Evolutionary conservation across 257 asterid genomes (phyloP), one percentile per base, ranked within the genome.

Genomic region (Ballota nigra): DNA sequence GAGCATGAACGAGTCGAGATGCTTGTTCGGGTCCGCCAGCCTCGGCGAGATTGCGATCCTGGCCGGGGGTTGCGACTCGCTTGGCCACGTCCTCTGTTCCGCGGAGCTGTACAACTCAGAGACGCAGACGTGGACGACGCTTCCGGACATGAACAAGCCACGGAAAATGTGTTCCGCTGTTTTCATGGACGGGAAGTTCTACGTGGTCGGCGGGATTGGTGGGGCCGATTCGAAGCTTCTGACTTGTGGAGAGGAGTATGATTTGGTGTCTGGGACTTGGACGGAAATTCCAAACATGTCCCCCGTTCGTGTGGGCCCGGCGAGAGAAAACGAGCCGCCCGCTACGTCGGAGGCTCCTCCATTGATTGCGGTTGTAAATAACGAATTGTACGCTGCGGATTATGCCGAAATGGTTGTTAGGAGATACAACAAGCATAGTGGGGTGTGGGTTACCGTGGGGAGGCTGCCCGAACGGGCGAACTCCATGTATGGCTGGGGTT

Each of bases 401-500:
- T 79, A 91, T 65, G 90, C 91, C 7, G 86, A 72, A 13, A 85
- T 81, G 85, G 89, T 79, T 75, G 82, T 93, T 26, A 74, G 84
- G 51, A 93, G 80, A 62, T 93, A 91, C 63, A 73, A 87, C 51
- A 89, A 89, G 84, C 53, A 0, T 8, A 73, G 28, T 13, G 83
- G 74, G 65, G 33, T 3, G 6, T 92, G 98, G 98, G 23, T 13
- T 11, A 79, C 87, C 1, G 62, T 87, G 2, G 97, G 96, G 4
- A 86, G 86, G 16, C 66, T 92, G 79, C 98, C 98, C 0, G 89
- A 86, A 19, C 83, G 86, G 3, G 92, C 93, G 0, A 77, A 84
- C 19, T 90, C 98, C 0, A 85, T 86, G 88, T 80, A 79, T 8
- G 97, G 97, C 13, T 92, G 98, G 98, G 98, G 98, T 6, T 47